A percentile compares a stretch with the other conserved stretches of the same genome.
These are phyloP conservation scores for Pinus taeda DNA, from an alignment of 75 land plant genomes.

Conservation along the genomic window DNA sequence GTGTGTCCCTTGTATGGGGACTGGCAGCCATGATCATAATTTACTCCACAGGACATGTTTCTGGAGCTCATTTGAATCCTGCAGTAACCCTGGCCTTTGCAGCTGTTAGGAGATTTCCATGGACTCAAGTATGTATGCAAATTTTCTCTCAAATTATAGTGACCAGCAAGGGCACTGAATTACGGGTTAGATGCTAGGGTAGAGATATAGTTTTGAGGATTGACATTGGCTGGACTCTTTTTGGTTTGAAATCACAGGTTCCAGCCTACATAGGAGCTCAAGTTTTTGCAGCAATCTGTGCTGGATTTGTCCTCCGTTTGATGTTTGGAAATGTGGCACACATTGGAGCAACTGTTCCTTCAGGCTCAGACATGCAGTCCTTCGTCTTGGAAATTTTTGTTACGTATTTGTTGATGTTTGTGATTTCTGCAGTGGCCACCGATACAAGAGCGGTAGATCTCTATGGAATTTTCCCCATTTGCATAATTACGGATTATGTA, in stretches of 20 bases:
- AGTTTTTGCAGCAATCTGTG: constrained; percentile 43
- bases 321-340: constrained; percentile 34
- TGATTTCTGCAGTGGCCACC: constrained; percentile 72
- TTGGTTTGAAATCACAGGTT: constrained; percentile 32
- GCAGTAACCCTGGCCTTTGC: constrained; percentile 59
- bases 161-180: background rate
- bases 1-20: constrained; percentile 40
- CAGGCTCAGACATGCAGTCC: constrained; percentile 57
- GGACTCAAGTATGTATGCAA: constrained; percentile 11
- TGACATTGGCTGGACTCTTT: background rate
- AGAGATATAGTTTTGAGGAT: background rate
- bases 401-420: constrained; percentile 84
- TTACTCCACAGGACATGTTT: constrained; percentile 48
- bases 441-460: constrained; percentile 65
- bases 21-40: constrained; percentile 28
- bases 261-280: constrained; percentile 69
- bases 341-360: constrained; percentile 51
- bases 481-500: background rate
- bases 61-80: constrained; percentile 72
- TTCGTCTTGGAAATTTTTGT: constrained; percentile 62
- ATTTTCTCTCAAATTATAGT: background rate
- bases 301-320: constrained; percentile 54
- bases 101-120: constrained; percentile 30
- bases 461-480: background rate
- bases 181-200: background rate